Evolutionary conservation across 306 rosid genomes (phyloP), one percentile per base, ranked within the genome.

Genomic region (Fagus crenata): DNA sequence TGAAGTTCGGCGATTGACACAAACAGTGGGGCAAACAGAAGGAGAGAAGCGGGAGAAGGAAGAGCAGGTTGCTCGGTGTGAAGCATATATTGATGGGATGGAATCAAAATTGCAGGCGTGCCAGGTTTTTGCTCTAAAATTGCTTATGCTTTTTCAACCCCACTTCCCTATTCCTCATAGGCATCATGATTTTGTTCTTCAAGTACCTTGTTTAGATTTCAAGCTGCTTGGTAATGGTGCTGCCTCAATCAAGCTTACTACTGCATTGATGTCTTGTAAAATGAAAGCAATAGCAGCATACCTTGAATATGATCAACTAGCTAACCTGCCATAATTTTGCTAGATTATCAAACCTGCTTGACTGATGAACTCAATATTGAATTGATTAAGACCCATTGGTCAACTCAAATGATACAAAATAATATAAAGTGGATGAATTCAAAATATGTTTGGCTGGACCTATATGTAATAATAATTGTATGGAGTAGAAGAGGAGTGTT

Each of bases 1-100:
- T 80, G 99, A 96, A 89, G 91, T 96, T 81, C 90, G 88, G 43
- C 83, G 93, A 76, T 73, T 96, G 86, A 96, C 97, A 63, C 91
- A 96, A 71, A 92, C 99, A 75, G 99, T 96, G 78, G 98, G 96
- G 67, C 98, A 96, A 82, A 92, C 97, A 4, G 96, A 91, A 87
- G 98, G 93, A 84, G 98, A 92, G 80, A 96, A 92, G 82, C 81
- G 93, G 78, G 99, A 92, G 83, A 96, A 96, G 89, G 99, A 96
- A 77, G 93, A 92, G 80, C 99, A 96, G 82, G 89, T 96, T 85
- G 90, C 96, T 73, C 90, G 98, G 80, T 96, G 96, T 75, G 99
- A 96, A 86, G 97, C 91, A 49, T 96, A 88, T 82, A 96, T 96
- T 81, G 97, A 96, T 83, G 97, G 91, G 88, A 96, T 96, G 99